These are phyloP conservation scores for Leishmania turanica DNA, from an alignment of 208 protist species.

Conservation along the genomic window DNA sequence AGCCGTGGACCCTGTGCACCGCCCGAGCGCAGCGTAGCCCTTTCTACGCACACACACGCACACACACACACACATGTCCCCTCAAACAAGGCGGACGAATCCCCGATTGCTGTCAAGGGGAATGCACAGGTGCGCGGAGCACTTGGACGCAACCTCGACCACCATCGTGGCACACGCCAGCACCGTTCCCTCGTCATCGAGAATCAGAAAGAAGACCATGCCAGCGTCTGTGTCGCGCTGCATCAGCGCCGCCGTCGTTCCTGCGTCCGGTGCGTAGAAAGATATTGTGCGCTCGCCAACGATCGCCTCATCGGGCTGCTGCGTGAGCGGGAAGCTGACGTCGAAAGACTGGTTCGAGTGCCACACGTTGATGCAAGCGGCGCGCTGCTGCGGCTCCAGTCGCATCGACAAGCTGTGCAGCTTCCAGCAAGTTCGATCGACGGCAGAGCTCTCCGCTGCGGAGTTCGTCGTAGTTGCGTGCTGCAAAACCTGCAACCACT, in stretches of 20 bases:
- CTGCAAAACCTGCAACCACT: conserved; percentile 23
- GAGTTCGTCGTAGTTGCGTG: too few species aligned
- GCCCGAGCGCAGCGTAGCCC: not conserved
- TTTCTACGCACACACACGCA: not conserved
- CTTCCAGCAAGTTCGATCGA: conserved; percentile 1
- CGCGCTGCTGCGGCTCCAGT: conserved; percentile 26
- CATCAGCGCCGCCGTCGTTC: conserved; percentile 9
- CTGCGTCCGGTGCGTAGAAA: conserved; percentile 22
- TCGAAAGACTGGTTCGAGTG: conserved; percentile 33
- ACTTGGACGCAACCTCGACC: conserved; percentile 3
- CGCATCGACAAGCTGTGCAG: conserved; percentile 34
- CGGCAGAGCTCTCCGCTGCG: not conserved
- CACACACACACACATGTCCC: not conserved
- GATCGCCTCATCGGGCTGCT: conserved; percentile 21
- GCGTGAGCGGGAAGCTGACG: conserved; percentile 18
- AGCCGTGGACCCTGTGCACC: not conserved
- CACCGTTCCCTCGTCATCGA: conserved; percentile 31
- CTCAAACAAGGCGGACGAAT: conserved; percentile 26
- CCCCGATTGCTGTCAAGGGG: conserved; percentile 23
- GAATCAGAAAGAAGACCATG: conserved; percentile 34
- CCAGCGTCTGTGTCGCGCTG: conserved; percentile 10
- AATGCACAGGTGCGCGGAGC: conserved; percentile 13
- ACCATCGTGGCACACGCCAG: conserved; percentile 23
- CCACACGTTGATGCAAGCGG: conserved; percentile 29
- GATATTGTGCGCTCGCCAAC: conserved; percentile 29